phyloP scores from a whole-genome alignment of 2,329 filamentous ascomycete species.

The Trichophyton mentagrophytes region DNA sequence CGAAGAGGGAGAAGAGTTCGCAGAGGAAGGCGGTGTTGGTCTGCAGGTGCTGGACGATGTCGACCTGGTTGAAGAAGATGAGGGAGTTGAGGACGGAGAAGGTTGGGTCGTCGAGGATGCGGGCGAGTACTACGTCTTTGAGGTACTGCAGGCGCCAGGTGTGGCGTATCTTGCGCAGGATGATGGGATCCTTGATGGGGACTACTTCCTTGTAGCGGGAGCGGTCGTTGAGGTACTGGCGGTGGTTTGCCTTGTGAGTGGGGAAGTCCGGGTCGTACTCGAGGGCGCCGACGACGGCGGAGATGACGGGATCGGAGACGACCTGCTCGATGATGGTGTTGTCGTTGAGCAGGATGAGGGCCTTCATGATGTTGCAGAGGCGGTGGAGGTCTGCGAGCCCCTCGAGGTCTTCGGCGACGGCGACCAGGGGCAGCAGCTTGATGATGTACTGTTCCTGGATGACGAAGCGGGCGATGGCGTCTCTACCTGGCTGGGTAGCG shows the following conservation, averaged over 20 bases:
- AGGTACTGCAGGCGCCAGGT: conserved; percentile 93
- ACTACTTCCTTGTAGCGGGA: conserved; percentile 95
- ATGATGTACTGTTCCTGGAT: conserved; percentile 74
- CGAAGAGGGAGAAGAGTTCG: conserved; percentile 80
- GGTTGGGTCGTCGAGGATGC: conserved; percentile 92
- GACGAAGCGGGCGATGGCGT: conserved; percentile 77
- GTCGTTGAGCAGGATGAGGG: conserved; percentile 86
- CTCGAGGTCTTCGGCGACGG: conserved; percentile 83
- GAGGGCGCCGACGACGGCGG: conserved; percentile 86
- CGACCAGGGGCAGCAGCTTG: conserved; percentile 74
- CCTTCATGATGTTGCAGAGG: conserved; percentile 97
- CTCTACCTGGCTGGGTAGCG: conserved; percentile 60
- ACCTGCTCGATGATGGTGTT: conserved; percentile 87
- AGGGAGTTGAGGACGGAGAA: conserved; percentile 95
- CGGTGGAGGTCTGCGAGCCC: conserved; percentile 75
- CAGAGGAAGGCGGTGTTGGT: conserved; percentile 63
- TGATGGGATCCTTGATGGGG: conserved; percentile 66
- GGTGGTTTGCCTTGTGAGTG: conserved; percentile 91
- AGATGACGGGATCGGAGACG: conserved; percentile 75
- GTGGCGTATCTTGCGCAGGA: conserved; percentile 85
- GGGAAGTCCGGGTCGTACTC: conserved; percentile 99
- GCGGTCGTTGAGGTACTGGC: conserved; percentile 78
- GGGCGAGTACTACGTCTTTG: conserved; percentile 93
- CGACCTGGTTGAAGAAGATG: conserved; percentile 98
- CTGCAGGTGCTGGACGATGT: conserved; percentile 93